Evolutionary conservation across 805 yeast species (phyloP), one percentile per base, ranked within the genome.

Genomic region (Starmerella asiatica): DNA sequence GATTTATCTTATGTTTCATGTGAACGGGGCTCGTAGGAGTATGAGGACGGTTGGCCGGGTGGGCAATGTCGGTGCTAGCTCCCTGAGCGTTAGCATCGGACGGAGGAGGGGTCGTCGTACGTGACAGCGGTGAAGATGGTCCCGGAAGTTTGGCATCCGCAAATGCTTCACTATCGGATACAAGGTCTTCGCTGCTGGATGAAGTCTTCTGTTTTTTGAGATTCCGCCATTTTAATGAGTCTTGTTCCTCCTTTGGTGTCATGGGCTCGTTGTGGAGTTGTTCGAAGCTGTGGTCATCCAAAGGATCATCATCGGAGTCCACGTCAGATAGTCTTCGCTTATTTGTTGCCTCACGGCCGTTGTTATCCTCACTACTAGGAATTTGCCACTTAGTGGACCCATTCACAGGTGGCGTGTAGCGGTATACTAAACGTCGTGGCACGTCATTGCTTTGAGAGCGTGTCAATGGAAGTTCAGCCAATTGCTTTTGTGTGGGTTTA

Each of bases 361-460:
- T 34, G 18, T 37, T 33, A 7, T 21, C 30, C 14, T 29, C 21
- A 9, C n/a, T 32, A 29, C 24, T 8, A 36, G 31, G 26, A n/a
- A n/a, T n/a, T n/a, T n/a, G n/a, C n/a, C n/a, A n/a, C 26, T 7
- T 7, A 23, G 9, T 23, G 26, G 26, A 7, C 9, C 26, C n/a
- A 17, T 36, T 28, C 21, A 14, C 12, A 16, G 47, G 41, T 1
- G 47, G 48, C 1, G 51, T 48, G 33, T 48, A 56, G 20, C 42
- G 38, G 45, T 56, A 57, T 5, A 56, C 53, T 9, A 56, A 45
- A 17, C 61, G 48, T 18, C 49, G 43, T 11, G 60, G 60, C 15
- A 41, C 40, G 30, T 56, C 60, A 7, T 30, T 41, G 32, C 56
- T 45, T 36, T 45, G 50, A 19, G 37, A 29, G 8, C 61, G 45